These are phyloP conservation scores for Thuidium tamariscinum DNA, from an alignment of 225 moss, liverwort and hornwort species.

Conservation along the genomic window DNA sequence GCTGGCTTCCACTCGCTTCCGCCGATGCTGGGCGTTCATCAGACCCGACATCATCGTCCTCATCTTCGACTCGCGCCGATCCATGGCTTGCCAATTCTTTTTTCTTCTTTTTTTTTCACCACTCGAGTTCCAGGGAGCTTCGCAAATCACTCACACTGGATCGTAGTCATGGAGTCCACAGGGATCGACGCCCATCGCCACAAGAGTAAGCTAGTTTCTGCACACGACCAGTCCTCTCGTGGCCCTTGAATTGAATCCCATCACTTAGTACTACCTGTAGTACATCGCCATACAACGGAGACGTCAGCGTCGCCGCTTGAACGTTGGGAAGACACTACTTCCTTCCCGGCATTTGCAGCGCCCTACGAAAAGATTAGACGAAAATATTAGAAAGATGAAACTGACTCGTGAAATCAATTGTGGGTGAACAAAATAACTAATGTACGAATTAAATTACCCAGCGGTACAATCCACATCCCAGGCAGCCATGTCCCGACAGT, in stretches of 20 bases:
- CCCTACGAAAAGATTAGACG: neutral
- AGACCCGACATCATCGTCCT: neutral
- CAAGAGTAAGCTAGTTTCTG: neutral
- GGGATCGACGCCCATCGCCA: neutral
- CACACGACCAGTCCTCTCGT: neutral
- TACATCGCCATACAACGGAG: neutral
- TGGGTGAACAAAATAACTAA: neutral
- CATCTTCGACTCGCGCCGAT: neutral
- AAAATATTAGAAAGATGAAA: neutral
- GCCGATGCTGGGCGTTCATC: neutral
- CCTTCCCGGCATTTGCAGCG: neutral
- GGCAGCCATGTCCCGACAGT: neutral
- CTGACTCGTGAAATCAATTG: neutral
- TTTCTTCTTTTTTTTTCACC: neutral
- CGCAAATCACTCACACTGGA: neutral
- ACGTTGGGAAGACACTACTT: neutral
- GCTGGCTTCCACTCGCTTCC: slow-evolving; percentile 25
- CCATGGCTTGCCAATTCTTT: neutral
- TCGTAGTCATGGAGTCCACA: neutral
- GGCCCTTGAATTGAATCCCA: neutral
- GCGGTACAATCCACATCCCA: neutral
- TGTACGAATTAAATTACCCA: neutral
- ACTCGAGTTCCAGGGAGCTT: neutral
- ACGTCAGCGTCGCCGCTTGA: neutral
- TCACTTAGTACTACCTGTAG: neutral